phyloP scores from a whole-genome alignment of 768 basidiomycete genomes.

The Phanerochaete carnosa region DNA sequence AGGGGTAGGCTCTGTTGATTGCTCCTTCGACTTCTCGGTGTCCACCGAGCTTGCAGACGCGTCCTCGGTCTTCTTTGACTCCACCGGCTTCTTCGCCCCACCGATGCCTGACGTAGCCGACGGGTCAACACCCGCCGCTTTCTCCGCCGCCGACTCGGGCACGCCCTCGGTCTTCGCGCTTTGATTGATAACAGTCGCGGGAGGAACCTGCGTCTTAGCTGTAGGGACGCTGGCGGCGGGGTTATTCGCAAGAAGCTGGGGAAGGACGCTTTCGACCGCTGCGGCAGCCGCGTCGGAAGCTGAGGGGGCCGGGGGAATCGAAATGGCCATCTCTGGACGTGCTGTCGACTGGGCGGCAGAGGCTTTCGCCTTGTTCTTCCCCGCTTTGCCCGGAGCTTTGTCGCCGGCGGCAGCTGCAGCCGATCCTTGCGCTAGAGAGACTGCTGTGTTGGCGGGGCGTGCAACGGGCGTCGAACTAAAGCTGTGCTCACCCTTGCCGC shows the following conservation, averaged over 20 bases:
- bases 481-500: neutral
- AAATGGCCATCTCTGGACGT: neutral
- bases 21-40: neutral
- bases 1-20: neutral
- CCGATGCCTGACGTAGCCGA: no score
- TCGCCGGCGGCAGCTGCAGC: neutral
- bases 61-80: no score
- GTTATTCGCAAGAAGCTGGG: neutral
- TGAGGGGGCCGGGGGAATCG: neutral
- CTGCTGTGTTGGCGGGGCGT: neutral
- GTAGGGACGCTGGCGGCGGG: neutral
- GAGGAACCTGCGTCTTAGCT: neutral
- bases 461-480: neutral
- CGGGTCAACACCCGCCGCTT: no score
- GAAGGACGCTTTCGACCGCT: neutral
- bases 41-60: no score
- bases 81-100: no score
- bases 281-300: neutral
- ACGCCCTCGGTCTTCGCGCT: neutral
- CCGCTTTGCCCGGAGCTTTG: neutral
- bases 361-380: neutral
- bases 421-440: neutral
- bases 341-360: neutral
- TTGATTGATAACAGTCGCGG: neutral
- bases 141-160: no score